These are phyloP conservation scores for Apiospora aurea DNA, from an alignment of 2,329 filamentous ascomycete species.

Conservation along the genomic window DNA sequence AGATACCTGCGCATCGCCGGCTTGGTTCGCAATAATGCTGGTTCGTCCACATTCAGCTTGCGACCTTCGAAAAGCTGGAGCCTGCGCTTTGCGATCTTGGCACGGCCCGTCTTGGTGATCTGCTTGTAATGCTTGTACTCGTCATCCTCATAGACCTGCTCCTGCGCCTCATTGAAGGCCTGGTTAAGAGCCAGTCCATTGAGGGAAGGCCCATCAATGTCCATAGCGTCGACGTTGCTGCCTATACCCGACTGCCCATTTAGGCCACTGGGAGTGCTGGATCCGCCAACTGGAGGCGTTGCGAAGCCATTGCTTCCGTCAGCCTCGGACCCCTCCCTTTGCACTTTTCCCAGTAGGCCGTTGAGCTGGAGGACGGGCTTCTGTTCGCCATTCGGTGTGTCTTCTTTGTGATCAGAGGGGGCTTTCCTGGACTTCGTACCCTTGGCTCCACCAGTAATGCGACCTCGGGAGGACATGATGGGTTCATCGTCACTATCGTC, in stretches of 20 bases:
- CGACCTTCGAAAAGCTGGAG: slow-evolving; percentile 86
- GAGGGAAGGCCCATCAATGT: slow-evolving; percentile 80
- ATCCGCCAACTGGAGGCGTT: slow-evolving; percentile 79
- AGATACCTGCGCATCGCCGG: slow-evolving; percentile 90
- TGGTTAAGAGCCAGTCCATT: slow-evolving; percentile 70
- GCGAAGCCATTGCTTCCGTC: slow-evolving; percentile 87
- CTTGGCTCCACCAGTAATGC: slow-evolving; percentile 83
- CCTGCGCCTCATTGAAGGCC: slow-evolving; percentile 69
- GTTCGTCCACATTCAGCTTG: slow-evolving; percentile 85
- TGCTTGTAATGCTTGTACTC: slow-evolving; percentile 99
- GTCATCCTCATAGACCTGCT: slow-evolving; percentile 87
- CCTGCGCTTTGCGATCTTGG: slow-evolving; percentile 83
- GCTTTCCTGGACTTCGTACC: slow-evolving; percentile 81
- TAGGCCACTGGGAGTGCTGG: slow-evolving; percentile 75
- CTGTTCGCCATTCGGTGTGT: slow-evolving; percentile 77
- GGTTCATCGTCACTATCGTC: slow-evolving; percentile 97
- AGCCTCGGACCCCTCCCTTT: slow-evolving; percentile 78
- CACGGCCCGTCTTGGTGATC: slow-evolving; percentile 95
- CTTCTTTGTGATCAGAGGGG: slow-evolving; percentile 75
- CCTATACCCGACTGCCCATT: slow-evolving; percentile 72
- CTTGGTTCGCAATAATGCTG: slow-evolving; percentile 84
- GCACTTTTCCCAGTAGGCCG: slow-evolving; percentile 63
- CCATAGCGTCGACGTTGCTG: slow-evolving; percentile 85
- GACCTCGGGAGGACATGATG: slow-evolving; percentile 95
- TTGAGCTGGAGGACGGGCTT: slow-evolving; percentile 77